Percentiles rank a stretch among this genome's conserved stretches.
phyloP scores from a whole-genome alignment of 768 basidiomycete species.

The Amylocystis lapponica region DNA sequence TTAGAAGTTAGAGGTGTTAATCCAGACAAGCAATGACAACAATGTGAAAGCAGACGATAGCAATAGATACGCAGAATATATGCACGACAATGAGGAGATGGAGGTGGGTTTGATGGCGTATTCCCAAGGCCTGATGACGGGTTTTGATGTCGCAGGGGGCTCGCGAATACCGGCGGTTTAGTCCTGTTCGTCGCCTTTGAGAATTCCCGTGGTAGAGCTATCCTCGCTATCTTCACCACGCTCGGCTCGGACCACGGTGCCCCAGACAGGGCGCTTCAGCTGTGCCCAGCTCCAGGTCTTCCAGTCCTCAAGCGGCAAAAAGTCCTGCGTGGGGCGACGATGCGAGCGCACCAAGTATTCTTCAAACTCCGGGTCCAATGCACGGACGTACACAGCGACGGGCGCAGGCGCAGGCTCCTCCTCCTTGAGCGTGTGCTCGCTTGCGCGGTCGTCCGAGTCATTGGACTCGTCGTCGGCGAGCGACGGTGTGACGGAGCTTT shows the following conservation, averaged over 20 bases:
- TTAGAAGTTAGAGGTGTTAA: no score
- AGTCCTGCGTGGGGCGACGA: conserved; percentile 15
- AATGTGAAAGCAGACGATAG: no score
- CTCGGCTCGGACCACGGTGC: background rate
- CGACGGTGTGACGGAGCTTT: conserved; percentile 28
- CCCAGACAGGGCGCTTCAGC: conserved; percentile 29
- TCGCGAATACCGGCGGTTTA: no score
- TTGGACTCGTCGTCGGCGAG: conserved; percentile 32
- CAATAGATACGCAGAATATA: no score
- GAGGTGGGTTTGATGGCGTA: no score
- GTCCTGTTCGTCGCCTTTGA: background rate
- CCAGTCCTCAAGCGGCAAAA: conserved; percentile 22
- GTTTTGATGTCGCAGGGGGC: no score
- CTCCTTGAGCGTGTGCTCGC: conserved; percentile 13
- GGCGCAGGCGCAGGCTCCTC: conserved; percentile 22
- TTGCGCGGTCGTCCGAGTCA: conserved; percentile 11
- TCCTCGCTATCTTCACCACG: background rate
- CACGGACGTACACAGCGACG: conserved; percentile 21
- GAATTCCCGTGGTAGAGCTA: no score
- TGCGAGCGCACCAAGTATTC: conserved; percentile 23
- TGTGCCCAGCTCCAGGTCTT: conserved; percentile 42
- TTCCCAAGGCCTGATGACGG: no score
- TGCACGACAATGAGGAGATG: no score
- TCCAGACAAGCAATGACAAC: no score
- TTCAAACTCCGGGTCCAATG: conserved; percentile 18